Evolutionary conservation across 257 asterid genomes (phyloP).

Genomic region (Echium plantagineum): DNA sequence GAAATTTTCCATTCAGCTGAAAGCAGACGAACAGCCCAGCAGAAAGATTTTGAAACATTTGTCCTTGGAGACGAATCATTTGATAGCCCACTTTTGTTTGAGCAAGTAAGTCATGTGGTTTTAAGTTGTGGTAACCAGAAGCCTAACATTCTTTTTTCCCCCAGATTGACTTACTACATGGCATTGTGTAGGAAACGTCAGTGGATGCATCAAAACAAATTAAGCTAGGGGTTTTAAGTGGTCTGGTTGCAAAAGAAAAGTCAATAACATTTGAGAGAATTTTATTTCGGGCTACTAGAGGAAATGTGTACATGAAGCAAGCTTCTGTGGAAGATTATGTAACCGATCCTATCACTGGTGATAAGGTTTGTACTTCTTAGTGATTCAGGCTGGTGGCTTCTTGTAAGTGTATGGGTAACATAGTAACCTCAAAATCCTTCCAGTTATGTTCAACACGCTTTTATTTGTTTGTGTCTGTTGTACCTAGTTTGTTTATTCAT

Average conservation of each 20-base stretch:
- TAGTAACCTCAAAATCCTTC: not conserved
- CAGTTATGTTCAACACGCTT: not conserved
- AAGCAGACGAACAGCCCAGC: slow-evolving; percentile 39
- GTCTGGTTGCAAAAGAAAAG: slow-evolving; percentile 50
- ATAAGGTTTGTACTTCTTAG: slow-evolving; percentile 26
- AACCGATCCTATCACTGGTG: slow-evolving; percentile 44
- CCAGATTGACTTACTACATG: slow-evolving; percentile 7
- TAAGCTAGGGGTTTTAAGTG: slow-evolving; percentile 51
- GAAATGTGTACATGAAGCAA: slow-evolving; percentile 56
- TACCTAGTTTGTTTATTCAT: too few relatives aligned
- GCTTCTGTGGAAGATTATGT: slow-evolving; percentile 39
- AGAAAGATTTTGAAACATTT: slow-evolving; percentile 28
- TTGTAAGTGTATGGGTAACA: not conserved
- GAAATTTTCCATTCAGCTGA: slow-evolving; percentile 53
- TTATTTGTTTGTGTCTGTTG: too few relatives aligned
- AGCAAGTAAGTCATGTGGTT: slow-evolving; percentile 31
- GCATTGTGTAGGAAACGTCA: slow-evolving; percentile 29
- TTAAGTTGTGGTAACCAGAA: slow-evolving; percentile 2
- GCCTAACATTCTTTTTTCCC: not conserved
- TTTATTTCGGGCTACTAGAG: slow-evolving; percentile 58
- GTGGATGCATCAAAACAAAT: slow-evolving; percentile 43
- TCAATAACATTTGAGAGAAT: slow-evolving; percentile 50
- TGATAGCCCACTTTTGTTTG: slow-evolving; percentile 55
- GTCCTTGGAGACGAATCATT: slow-evolving; percentile 33
- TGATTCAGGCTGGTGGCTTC: not conserved